Evolutionary conservation across 2,329 filamentous ascomycete species (phyloP).

Genomic region (Ambrosiella cleistominuta): DNA sequence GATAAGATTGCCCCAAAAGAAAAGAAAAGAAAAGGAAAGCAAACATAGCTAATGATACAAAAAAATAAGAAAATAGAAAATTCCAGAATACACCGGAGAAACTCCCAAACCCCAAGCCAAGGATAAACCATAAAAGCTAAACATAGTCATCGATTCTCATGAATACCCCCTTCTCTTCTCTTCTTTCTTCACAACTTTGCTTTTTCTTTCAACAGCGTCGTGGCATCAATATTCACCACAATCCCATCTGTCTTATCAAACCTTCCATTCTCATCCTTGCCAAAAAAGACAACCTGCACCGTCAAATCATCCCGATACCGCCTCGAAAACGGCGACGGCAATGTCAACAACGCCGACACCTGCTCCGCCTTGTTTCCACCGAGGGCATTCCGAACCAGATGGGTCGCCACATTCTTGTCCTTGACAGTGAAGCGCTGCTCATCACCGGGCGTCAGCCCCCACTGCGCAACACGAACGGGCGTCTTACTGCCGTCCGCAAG

Average conservation of each 20-base stretch:
- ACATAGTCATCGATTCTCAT: background rate
- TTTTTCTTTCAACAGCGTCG: constrained; percentile 23
- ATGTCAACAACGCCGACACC: constrained; percentile 75
- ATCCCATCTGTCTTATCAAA: constrained; percentile 32
- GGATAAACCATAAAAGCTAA: background rate
- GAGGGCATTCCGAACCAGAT: constrained; percentile 85
- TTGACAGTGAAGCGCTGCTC: constrained; percentile 78
- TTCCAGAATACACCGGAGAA: background rate
- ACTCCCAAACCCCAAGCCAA: background rate
- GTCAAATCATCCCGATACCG: constrained; percentile 91
- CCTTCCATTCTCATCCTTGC: constrained; percentile 46
- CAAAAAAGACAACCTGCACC: constrained; percentile 97
- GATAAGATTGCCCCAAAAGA: too few relatives aligned
- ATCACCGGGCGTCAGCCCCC: constrained; percentile 59
- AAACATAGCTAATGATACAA: background rate
- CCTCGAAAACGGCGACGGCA: constrained; percentile 79
- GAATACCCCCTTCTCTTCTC: background rate
- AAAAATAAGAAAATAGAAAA: background rate
- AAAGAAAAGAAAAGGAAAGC: background rate
- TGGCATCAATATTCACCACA: constrained; percentile 72
- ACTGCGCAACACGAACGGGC: constrained; percentile 79
- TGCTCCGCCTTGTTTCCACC: constrained; percentile 89
- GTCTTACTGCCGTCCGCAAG: constrained; percentile 57
- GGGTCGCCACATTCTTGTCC: constrained; percentile 91
- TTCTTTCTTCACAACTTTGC: constrained; percentile 22